Evolutionary conservation across 495 filamentous ascomycete species (phyloP).

Genomic region (Penicillium waksmanii): DNA sequence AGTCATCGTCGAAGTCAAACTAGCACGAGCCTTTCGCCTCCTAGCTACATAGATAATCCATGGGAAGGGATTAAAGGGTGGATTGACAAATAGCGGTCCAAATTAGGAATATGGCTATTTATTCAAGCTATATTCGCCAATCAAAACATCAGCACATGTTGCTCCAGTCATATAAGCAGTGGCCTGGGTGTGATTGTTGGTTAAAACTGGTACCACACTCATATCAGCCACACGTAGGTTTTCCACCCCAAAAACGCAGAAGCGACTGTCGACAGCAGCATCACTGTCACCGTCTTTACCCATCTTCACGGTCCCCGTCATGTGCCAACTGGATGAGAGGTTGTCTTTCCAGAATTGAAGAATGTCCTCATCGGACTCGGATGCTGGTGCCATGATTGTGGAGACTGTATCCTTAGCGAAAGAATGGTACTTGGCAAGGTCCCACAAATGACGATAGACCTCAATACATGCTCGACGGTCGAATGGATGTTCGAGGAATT

Average conservation of each 20-base stretch:
- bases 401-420: slow-evolving; percentile 52
- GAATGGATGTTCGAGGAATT: slow-evolving; percentile 58
- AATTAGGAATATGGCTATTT: neutral
- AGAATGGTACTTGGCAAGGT: slow-evolving; percentile 46
- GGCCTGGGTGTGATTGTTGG: slow-evolving; percentile 46
- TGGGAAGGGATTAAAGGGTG: neutral
- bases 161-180: slow-evolving; percentile 41
- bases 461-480: slow-evolving; percentile 62
- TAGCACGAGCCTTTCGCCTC: neutral
- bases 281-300: slow-evolving; percentile 49
- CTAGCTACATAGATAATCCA: neutral
- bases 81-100: neutral
- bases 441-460: slow-evolving; percentile 49
- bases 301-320: slow-evolving; percentile 67
- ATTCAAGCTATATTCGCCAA: slow-evolving; percentile 29
- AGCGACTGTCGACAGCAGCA: slow-evolving; percentile 58
- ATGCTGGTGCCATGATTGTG: slow-evolving; percentile 46
- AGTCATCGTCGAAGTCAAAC: neutral
- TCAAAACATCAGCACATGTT: slow-evolving; percentile 34
- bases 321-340: slow-evolving; percentile 51
- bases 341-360: slow-evolving; percentile 49
- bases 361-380: slow-evolving; percentile 59
- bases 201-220: slow-evolving; percentile 63
- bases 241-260: slow-evolving; percentile 59
- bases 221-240: slow-evolving; percentile 65